Conservation (phyloP, 2,329 filamentous ascomycete genomes). For the Calonectria henricotiae region DNA sequence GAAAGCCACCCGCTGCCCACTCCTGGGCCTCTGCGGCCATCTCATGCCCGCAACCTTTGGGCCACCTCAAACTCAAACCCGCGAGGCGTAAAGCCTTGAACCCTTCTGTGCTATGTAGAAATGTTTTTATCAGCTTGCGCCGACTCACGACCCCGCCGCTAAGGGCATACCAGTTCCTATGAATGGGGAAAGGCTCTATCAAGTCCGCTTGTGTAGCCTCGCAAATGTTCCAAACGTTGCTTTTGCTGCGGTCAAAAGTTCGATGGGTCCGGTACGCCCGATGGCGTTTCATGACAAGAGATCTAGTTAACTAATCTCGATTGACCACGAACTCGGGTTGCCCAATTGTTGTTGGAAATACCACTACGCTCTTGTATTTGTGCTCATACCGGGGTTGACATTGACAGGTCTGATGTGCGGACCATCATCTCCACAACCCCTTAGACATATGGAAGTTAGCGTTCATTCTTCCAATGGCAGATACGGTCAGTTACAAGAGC, state of each 20-base stretch:
- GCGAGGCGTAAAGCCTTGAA: slow-evolving; percentile 8
- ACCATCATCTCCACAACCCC: background rate
- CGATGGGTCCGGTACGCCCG: slow-evolving; percentile 26
- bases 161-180: background rate
- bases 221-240: slow-evolving; percentile 22
- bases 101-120: background rate
- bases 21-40: slow-evolving; percentile 1
- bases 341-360: background rate
- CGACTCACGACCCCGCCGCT: background rate
- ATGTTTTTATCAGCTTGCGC: background rate
- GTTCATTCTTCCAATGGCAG: background rate
- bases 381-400: background rate
- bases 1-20: slow-evolving; percentile 27
- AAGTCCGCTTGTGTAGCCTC: slow-evolving; percentile 1
- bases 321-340: slow-evolving; percentile 15
- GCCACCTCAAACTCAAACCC: slow-evolving; percentile 19
- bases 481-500: background rate
- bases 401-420: background rate
- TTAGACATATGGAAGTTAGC: background rate
- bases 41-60: slow-evolving; percentile 18
- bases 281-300: slow-evolving; percentile 23
- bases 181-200: background rate
- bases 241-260: slow-evolving; percentile 26
- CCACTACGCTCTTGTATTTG: background rate
- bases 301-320: slow-evolving; percentile 38